phyloP scores from a whole-genome alignment of 257 asterid genomes.

The Nicotiana undulata region DNA sequence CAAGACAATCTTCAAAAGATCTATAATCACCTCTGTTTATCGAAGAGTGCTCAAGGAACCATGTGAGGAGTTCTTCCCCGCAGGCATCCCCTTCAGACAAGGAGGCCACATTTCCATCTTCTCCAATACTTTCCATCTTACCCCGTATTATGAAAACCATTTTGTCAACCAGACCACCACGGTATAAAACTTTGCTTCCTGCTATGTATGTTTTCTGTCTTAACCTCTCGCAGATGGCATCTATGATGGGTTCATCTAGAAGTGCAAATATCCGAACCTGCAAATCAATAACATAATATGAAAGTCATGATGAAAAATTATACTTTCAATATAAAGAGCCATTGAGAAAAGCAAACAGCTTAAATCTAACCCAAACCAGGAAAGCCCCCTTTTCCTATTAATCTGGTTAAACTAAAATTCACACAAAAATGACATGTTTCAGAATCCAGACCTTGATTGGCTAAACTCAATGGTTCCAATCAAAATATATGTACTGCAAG shows the following conservation, averaged over 20 bases:
- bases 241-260: slow-evolving; percentile 72
- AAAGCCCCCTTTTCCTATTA: not conserved
- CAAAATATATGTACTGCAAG: not conserved
- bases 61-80: slow-evolving; percentile 95
- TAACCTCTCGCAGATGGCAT: slow-evolving; percentile 79
- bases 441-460: not conserved
- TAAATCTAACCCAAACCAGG: not conserved
- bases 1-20: not conserved
- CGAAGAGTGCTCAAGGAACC: slow-evolving; percentile 95
- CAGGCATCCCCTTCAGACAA: slow-evolving; percentile 76
- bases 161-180: slow-evolving; percentile 72
- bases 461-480: slow-evolving; percentile 1
- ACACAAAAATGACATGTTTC: not conserved
- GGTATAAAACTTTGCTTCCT: slow-evolving; percentile 56
- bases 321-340: slow-evolving; percentile 1
- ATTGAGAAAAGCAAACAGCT: not conserved
- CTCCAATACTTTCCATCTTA: slow-evolving; percentile 64
- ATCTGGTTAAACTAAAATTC: not conserved
- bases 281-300: not conserved
- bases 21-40: slow-evolving; percentile 48
- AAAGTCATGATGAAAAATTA: not conserved
- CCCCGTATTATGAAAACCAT: slow-evolving; percentile 95
- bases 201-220: slow-evolving; percentile 71
- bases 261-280: slow-evolving; percentile 79
- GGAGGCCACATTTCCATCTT: slow-evolving; percentile 46